Conservation (phyloP, 2,329 filamentous ascomycete species). For the Xylariaceae sp. region DNA sequence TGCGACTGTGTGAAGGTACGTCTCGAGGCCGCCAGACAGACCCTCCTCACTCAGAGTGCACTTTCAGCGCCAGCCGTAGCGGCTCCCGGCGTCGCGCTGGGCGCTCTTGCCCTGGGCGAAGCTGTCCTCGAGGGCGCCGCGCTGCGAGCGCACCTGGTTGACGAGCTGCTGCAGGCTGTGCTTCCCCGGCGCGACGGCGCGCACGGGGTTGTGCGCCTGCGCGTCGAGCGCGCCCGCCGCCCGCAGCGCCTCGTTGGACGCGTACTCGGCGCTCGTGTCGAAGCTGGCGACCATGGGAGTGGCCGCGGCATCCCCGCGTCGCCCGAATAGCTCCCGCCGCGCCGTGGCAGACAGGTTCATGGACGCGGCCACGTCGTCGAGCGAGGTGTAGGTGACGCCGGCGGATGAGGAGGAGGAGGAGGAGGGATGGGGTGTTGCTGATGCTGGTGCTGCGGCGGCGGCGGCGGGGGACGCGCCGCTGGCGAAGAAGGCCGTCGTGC, state of each 20-base stretch:
- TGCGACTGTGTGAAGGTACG: too few species aligned
- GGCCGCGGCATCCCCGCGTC: conserved; percentile 35
- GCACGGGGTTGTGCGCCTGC: conserved; percentile 72
- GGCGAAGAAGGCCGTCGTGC: conserved; percentile 21
- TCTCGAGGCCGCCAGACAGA: too few species aligned
- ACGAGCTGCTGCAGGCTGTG: conserved; percentile 85
- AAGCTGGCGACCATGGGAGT: conserved; percentile 69
- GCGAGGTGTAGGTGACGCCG: conserved; percentile 36
- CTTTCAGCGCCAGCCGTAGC: conserved; percentile 66
- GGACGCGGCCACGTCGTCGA: conserved; percentile 65
- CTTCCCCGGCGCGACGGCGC: conserved; percentile 77
- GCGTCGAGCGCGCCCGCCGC: conserved; percentile 54
- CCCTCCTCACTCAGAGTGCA: too few species aligned
- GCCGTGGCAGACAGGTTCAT: conserved; percentile 72
- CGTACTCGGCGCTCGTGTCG: conserved; percentile 83
- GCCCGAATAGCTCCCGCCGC: conserved; percentile 78
- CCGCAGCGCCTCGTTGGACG: conserved; percentile 70
- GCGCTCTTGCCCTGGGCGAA: conserved; percentile 77
- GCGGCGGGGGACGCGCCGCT: too few species aligned
- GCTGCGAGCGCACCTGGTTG: conserved; percentile 71
- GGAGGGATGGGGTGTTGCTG: conserved; percentile 10
- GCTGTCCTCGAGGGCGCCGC: conserved; percentile 83
- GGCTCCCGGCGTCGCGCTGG: conserved; percentile 70
- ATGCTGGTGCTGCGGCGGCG: conserved; percentile 16
- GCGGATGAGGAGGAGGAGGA: conserved; percentile 1